phyloP scores from a whole-genome alignment of 306 rosid genomes.

The Argentina anserina region DNA sequence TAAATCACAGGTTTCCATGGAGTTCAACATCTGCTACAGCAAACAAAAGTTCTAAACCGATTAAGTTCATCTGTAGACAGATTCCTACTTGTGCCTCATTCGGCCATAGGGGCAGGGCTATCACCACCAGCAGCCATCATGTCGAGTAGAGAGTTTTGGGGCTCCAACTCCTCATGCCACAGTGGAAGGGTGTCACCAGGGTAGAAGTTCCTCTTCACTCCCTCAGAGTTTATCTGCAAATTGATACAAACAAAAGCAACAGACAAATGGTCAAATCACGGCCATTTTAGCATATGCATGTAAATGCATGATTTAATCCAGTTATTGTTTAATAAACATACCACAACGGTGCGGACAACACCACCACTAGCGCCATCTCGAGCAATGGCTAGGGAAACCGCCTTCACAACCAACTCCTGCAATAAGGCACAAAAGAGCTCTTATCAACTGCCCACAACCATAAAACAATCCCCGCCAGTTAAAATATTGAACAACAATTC shows the following conservation, averaged over 20 bases:
- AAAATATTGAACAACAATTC: neutral
- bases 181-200: conserved; percentile 74
- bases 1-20: conserved; percentile 3
- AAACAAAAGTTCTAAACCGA: conserved; percentile 2
- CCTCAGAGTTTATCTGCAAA: conserved; percentile 79
- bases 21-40: neutral
- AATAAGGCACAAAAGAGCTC: neutral
- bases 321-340: conserved; percentile 30
- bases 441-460: conserved; percentile 13
- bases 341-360: conserved; percentile 89
- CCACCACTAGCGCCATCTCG: conserved; percentile 99
- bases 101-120: conserved; percentile 79
- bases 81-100: conserved; percentile 22
- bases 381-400: conserved; percentile 95
- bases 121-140: conserved; percentile 43
- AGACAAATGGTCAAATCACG: conserved; percentile 6
- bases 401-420: conserved; percentile 86
- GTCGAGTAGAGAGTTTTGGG: conserved; percentile 69
- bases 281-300: too few relatives aligned
- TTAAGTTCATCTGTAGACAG: conserved; percentile 9
- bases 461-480: neutral
- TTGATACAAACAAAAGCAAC: neutral
- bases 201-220: conserved; percentile 82
- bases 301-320: too few relatives aligned
- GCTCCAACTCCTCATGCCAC: conserved; percentile 95